Conservation (phyloP, 371 early-diverging fungal genomes). For the Mortierella sp. region DNA sequence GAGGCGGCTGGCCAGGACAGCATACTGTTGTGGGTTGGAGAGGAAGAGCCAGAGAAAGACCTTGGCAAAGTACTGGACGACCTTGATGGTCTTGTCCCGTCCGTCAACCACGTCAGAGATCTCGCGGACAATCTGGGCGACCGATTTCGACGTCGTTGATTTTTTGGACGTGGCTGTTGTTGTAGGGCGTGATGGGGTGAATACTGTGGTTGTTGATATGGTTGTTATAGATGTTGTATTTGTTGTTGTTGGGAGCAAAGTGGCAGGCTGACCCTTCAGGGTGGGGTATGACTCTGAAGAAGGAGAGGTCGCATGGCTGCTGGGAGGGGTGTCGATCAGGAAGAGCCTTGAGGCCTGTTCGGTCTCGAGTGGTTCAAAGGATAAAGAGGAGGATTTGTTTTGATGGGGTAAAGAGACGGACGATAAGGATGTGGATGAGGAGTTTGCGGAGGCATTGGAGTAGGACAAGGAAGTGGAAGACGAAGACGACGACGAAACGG, state of each 20-base stretch:
- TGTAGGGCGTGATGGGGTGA: too few relatives aligned
- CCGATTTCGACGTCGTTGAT: constrained; percentile 26
- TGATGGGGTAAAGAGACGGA: constrained; percentile 30
- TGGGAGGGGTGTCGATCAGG: constrained; percentile 48
- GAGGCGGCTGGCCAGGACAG: constrained; percentile 56
- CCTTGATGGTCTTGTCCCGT: constrained; percentile 87
- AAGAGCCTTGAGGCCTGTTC: constrained; percentile 21
- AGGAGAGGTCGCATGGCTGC: constrained; percentile 51
- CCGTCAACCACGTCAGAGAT: constrained; percentile 78
- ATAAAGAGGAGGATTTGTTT: constrained; percentile 11
- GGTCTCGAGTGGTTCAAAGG: constrained; percentile 29
- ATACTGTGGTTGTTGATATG: background rate
- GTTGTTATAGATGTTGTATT: background rate
- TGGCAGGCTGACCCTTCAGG: constrained; percentile 2
- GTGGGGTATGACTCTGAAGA: constrained; percentile 39
- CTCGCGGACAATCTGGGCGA: constrained; percentile 61
- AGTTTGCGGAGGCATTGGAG: constrained; percentile 23
- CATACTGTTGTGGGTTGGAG: constrained; percentile 58
- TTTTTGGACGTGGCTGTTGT: background rate
- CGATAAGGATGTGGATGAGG: constrained; percentile 33
- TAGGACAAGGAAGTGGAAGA: constrained; percentile 12
- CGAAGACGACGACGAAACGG: constrained; percentile 16
- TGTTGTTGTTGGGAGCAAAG: background rate
- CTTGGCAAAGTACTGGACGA: constrained; percentile 83
- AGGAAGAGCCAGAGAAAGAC: constrained; percentile 68